Conservation (phyloP, 164 flowering plant species). For the Vitis labrusca region DNA sequence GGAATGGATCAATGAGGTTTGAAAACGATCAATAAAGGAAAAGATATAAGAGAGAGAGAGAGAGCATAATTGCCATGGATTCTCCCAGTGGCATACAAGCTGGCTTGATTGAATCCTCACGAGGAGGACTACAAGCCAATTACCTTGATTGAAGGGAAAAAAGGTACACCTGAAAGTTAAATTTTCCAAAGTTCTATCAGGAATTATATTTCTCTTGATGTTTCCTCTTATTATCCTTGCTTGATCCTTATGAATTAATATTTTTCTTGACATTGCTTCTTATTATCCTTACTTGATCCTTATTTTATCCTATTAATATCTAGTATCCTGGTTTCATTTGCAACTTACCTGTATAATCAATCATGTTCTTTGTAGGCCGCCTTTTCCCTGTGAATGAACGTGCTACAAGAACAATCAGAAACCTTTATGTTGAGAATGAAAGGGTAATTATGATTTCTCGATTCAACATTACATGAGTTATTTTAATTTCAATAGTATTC, state of each 20-base stretch:
- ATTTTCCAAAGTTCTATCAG: too few relatives aligned
- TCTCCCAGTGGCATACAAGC: too few relatives aligned
- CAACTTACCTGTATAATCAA: not conserved
- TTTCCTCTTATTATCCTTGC: not conserved
- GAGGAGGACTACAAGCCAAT: too few relatives aligned
- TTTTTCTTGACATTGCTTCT: not conserved
- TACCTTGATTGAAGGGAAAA: too few relatives aligned
- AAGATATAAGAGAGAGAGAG: too few relatives aligned
- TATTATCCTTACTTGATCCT: too few relatives aligned
- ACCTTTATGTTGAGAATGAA: constrained; percentile 92
- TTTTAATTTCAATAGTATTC: not conserved
- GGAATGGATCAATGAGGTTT: too few relatives aligned
- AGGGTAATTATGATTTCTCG: constrained; percentile 55
- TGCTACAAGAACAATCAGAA: constrained; percentile 83
- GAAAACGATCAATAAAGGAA: too few relatives aligned
- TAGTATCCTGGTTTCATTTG: not conserved
- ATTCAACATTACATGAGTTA: not conserved
- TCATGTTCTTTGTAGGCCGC: constrained; percentile 49
- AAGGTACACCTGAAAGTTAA: too few relatives aligned
- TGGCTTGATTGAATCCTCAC: too few relatives aligned
- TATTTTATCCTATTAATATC: not conserved
- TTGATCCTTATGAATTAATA: not conserved
- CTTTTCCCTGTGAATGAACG: constrained; percentile 92
- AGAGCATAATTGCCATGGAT: too few relatives aligned
- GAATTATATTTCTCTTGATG: not conserved